These are phyloP conservation scores for Penicillium silybi DNA, from an alignment of 495 filamentous ascomycete genomes.

Conservation along the genomic window DNA sequence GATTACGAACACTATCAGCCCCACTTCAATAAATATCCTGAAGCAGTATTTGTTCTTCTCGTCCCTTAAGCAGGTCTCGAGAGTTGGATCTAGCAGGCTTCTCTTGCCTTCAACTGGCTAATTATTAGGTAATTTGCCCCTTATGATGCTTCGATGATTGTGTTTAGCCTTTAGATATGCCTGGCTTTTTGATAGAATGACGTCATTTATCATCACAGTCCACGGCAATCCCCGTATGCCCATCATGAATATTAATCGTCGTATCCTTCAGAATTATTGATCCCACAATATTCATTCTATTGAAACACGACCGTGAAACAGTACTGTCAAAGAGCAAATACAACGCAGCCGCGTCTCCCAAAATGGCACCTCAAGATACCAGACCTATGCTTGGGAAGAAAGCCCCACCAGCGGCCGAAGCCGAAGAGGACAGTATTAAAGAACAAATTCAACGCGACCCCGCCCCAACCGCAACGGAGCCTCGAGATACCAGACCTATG, in stretches of 20 bases:
- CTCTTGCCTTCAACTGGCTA: neutral
- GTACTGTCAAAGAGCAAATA: neutral
- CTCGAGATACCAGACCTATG: neutral
- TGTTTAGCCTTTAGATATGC: too few relatives aligned
- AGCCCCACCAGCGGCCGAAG: neutral
- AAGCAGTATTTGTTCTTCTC: neutral
- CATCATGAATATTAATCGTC: neutral
- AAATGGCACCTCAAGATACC: neutral
- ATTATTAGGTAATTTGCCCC: neutral
- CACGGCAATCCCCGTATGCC: neutral
- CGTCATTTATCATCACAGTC: neutral
- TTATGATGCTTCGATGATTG: too few relatives aligned
- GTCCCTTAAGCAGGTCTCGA: neutral
- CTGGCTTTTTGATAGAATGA: neutral
- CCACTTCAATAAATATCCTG: neutral
- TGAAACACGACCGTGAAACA: neutral
- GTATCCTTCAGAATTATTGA: neutral
- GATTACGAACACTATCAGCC: neutral
- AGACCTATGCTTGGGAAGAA: neutral
- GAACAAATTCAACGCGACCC: neutral
- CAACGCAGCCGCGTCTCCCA: neutral
- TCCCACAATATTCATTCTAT: too few relatives aligned
- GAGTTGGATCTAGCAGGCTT: neutral
- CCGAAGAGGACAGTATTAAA: neutral
- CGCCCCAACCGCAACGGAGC: neutral